These are phyloP conservation scores for Xylaria palmicola DNA, from an alignment of 495 filamentous ascomycete genomes.

Conservation along the genomic window DNA sequence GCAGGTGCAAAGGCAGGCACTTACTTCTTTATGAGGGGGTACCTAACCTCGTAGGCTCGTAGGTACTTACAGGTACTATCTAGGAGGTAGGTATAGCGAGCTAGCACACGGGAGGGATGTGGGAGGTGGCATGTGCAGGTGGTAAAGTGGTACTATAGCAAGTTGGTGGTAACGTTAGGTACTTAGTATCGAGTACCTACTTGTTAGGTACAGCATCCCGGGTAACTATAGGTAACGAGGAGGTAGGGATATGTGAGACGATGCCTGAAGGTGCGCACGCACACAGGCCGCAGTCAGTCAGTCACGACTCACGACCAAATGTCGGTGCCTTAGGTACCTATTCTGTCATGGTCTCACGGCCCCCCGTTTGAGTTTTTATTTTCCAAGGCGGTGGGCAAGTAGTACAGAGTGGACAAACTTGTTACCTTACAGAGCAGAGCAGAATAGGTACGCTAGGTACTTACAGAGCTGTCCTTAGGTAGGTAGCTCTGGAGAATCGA, in stretches of 20 bases:
- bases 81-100: background rate
- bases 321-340: too few species aligned
- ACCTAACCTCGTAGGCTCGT: too few species aligned
- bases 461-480: background rate
- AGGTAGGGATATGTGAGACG: background rate
- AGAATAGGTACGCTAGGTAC: too few species aligned
- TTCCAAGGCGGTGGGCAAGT: constrained; percentile 7
- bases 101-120: background rate
- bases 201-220: background rate
- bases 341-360: constrained; percentile 3
- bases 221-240: background rate
- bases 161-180: too few species aligned
- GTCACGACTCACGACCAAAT: constrained; percentile 3
- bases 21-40: too few species aligned
- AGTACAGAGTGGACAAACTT: background rate
- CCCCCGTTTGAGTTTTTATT: background rate
- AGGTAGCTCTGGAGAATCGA: background rate
- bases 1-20: too few species aligned
- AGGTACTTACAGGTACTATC: background rate
- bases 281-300: background rate
- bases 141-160: background rate
- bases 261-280: constrained; percentile 4
- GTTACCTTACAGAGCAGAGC: too few species aligned
- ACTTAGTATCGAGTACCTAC: too few species aligned
- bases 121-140: background rate